These are phyloP conservation scores for Hsuehochloa calcarea DNA, from an alignment of 176 grass and related monocot species.

Conservation along the genomic window DNA sequence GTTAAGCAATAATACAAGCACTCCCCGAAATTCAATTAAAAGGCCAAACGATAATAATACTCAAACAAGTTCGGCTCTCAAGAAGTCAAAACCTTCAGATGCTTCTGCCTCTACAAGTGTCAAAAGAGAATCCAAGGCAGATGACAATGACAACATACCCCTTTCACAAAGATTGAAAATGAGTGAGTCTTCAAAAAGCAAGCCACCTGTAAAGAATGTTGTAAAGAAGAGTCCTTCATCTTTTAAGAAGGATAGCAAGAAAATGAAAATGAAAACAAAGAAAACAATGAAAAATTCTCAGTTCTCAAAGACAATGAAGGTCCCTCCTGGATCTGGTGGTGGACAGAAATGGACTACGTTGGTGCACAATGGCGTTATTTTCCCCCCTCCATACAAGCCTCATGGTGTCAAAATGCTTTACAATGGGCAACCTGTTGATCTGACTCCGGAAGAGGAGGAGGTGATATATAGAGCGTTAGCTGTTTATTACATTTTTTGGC, in stretches of 20 bases:
- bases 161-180: constrained; percentile 60
- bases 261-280: constrained; percentile 58
- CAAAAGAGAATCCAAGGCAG: constrained; percentile 48
- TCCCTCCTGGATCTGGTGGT: constrained; percentile 85
- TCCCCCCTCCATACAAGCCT: constrained; percentile 81
- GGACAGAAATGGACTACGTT: constrained; percentile 92
- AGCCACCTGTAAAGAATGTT: constrained; percentile 38
- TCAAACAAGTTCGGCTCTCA: constrained; percentile 50
- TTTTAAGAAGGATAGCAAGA: constrained; percentile 61
- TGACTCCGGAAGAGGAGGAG: constrained; percentile 96
- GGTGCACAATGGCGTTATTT: constrained; percentile 90
- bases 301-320: constrained; percentile 63
- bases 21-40: constrained; percentile 54
- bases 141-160: constrained; percentile 51
- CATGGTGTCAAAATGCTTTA: constrained; percentile 97
- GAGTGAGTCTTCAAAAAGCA: constrained; percentile 60
- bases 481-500: constrained; percentile 31
- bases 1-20: constrained; percentile 7
- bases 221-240: constrained; percentile 57
- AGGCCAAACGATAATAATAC: constrained; percentile 49
- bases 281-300: constrained; percentile 60
- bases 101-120: constrained; percentile 17
- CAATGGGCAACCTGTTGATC: constrained; percentile 71
- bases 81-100: constrained; percentile 62
- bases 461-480: constrained; percentile 37